phyloP scores from a whole-genome alignment of 179 eudicot species.

The Carnegiea gigantea region DNA sequence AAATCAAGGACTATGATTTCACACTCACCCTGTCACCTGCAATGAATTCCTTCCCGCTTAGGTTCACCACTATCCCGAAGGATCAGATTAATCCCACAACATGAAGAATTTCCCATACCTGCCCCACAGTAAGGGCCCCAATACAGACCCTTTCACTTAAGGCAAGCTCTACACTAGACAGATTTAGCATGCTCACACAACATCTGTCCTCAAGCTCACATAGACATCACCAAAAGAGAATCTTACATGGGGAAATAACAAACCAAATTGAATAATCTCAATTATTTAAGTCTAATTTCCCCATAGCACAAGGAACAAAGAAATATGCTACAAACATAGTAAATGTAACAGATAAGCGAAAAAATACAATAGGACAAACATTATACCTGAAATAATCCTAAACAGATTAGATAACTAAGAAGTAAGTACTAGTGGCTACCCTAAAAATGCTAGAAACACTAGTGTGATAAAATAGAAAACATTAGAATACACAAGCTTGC shows the following conservation, averaged over 20 bases:
- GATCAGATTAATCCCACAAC: background rate
- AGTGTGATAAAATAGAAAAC: too few species aligned
- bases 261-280: background rate
- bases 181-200: background rate
- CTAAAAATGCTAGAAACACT: too few species aligned
- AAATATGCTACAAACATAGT: background rate
- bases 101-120: background rate
- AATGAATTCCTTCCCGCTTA: background rate
- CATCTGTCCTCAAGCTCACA: background rate
- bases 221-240: background rate
- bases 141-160: background rate
- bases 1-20: background rate
- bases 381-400: background rate
- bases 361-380: background rate
- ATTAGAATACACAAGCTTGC: background rate
- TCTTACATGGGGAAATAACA: background rate
- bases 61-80: background rate
- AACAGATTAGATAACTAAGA: background rate
- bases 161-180: slow-evolving; percentile 1
- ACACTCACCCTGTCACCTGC: background rate
- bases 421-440: background rate
- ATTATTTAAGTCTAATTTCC: background rate
- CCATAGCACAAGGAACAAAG: background rate
- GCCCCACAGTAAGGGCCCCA: background rate
- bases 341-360: background rate